These are phyloP conservation scores for Silene latifolia DNA, from an alignment of 148 eudicot genomes.

Conservation along the genomic window DNA sequence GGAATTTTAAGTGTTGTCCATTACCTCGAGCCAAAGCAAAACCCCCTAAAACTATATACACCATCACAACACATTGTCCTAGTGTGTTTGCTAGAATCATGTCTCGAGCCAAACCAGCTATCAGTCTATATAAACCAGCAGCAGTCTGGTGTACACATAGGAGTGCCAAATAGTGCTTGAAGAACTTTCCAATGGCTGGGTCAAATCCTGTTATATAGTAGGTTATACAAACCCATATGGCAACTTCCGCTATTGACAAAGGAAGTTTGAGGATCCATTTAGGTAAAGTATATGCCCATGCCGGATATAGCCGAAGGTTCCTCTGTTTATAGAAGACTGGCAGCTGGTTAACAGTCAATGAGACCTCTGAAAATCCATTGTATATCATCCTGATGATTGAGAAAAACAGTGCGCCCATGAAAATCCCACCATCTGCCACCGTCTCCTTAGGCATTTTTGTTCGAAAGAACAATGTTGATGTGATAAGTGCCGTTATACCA, in stretches of 20 bases:
- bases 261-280: slow-evolving; percentile 32
- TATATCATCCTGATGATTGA: slow-evolving; percentile 22
- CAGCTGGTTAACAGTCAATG: slow-evolving; percentile 29
- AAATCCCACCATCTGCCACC: slow-evolving; percentile 24
- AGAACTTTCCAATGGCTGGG: slow-evolving; percentile 24
- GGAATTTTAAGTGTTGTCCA: background rate
- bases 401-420: slow-evolving; percentile 32
- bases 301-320: slow-evolving; percentile 27
- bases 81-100: slow-evolving; percentile 24
- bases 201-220: slow-evolving; percentile 40
- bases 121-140: slow-evolving; percentile 24
- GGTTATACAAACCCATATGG: slow-evolving; percentile 24
- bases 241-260: slow-evolving; percentile 24
- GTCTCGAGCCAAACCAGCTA: slow-evolving; percentile 23
- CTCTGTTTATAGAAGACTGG: slow-evolving; percentile 42
- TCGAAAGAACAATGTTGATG: slow-evolving; percentile 51
- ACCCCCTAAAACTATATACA: slow-evolving; percentile 26
- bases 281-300: slow-evolving; percentile 39
- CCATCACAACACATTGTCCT: slow-evolving; percentile 21
- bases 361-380: slow-evolving; percentile 29
- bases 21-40: slow-evolving; percentile 35
- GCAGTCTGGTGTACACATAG: slow-evolving; percentile 30
- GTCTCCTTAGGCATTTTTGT: slow-evolving; percentile 19
- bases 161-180: background rate
- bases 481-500: slow-evolving; percentile 40